Conservation (phyloP, 1,284 basidiomycete species). For the Sutorius eximius region DNA sequence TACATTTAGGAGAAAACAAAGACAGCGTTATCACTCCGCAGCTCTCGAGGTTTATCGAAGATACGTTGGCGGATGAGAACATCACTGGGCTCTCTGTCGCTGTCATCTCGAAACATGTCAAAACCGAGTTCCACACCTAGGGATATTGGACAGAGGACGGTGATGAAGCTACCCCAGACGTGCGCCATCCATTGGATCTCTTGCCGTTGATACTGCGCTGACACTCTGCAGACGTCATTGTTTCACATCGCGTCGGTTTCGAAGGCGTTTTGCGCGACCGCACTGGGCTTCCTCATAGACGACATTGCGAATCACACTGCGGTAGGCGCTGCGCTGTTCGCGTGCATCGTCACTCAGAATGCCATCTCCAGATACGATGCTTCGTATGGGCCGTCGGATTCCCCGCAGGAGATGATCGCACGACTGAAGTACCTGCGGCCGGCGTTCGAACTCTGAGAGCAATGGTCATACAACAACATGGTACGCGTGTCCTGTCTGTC, state of each 20-base stretch:
- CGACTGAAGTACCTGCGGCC: slow-evolving; percentile 38
- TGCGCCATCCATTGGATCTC: slow-evolving; percentile 1
- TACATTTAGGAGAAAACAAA: not conserved
- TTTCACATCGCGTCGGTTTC: slow-evolving; percentile 40
- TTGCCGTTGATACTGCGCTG: not conserved
- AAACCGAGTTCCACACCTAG: slow-evolving; percentile 25
- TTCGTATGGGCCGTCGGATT: slow-evolving; percentile 34
- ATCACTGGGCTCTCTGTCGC: slow-evolving; percentile 15
- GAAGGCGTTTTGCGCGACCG: slow-evolving; percentile 41
- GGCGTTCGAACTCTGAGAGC: slow-evolving; percentile 40
- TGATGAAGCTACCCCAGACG: slow-evolving; percentile 20
- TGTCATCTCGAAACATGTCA: slow-evolving; percentile 18
- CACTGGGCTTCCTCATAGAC: slow-evolving; percentile 43
- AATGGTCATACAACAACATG: slow-evolving; percentile 44
- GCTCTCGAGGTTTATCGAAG: slow-evolving; percentile 20
- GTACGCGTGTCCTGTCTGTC: slow-evolving; percentile 16
- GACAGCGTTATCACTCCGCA: slow-evolving; percentile 15
- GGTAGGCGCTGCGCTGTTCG: slow-evolving; percentile 18
- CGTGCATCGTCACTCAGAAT: not conserved
- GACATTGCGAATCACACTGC: slow-evolving; percentile 36
- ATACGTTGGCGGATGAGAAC: slow-evolving; percentile 16
- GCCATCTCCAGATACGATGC: slow-evolving; percentile 34
- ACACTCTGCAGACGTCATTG: slow-evolving; percentile 33
- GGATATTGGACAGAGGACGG: slow-evolving; percentile 27
- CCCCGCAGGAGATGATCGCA: slow-evolving; percentile 25